Evolutionary conservation across 306 rosid genomes (phyloP), one percentile per base, ranked within the genome.

Genomic region (Sindora glabra): DNA sequence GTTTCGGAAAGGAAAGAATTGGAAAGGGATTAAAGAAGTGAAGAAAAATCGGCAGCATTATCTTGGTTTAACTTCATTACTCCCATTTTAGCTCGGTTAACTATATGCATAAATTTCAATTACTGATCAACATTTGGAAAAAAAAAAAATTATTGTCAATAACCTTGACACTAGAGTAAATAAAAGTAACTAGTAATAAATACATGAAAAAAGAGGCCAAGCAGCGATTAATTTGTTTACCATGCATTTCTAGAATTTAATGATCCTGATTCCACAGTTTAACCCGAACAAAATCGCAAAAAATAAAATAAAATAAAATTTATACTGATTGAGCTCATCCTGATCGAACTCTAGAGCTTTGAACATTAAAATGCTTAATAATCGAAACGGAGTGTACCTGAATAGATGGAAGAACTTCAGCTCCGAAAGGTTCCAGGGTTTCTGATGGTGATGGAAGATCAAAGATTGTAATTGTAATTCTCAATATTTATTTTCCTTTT

Each of bases 401-500:
- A 60, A 64, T 65, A 40, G 71, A 70, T 63, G 75, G 78, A 62
- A 40, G 14, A 37, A 58, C 7, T 62, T 48, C 39, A 55, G 59
- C 30, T 69, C 37, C 49, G 36, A 12, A 56, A 40, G 54, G 54
- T 45, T 48, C 68, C 67, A 68, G 83, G 76, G 83, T 78, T 84
- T 62, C 46, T 18, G 62, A 63, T 63, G 56, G 50, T 18, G 62
- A 63, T 63, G 56, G 56, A 79, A 77, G 86, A 86, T 86, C 89
- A 58, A 68, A 73, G 72, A 75, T 42, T 24, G 38, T 38, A 60
- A 73, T 69, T 64, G 10, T n/a, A n/a, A n/a, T 19, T 36, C 52
- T 34, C 2, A 3, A 27, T 32, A 42, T 18, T 16, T 13, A 8
- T 48, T 26, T 62, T 26, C 34, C 2, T 5, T 17, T 30, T 13